Evolutionary conservation across 2,329 filamentous ascomycete species (phyloP).

Genomic region (Cladosporium sp.): DNA sequence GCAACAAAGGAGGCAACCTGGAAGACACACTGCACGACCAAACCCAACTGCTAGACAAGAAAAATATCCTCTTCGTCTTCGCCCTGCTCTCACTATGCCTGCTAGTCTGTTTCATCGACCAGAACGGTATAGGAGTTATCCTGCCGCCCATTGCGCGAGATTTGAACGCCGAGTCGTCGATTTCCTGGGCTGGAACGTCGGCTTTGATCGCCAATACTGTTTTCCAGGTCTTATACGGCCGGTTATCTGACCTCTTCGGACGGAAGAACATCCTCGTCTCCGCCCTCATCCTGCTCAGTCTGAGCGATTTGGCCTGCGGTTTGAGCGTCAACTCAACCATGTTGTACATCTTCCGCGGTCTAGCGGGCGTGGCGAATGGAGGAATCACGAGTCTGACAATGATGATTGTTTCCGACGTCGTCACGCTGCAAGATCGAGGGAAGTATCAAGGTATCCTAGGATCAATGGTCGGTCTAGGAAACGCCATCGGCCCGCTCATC

Average conservation of each 20-base stretch:
- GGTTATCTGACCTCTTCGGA: conserved; percentile 30
- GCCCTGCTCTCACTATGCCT: conserved; percentile 48
- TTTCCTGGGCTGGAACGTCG: conserved; percentile 53
- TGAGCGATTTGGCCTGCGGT: conserved; percentile 57
- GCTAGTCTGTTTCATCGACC: conserved; percentile 53
- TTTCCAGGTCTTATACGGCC: conserved; percentile 61
- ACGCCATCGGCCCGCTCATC: conserved; percentile 41
- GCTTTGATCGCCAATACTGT: conserved; percentile 55
- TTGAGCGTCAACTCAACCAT: conserved; percentile 52
- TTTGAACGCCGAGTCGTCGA: conserved; percentile 42
- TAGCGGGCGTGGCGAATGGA: conserved; percentile 59
- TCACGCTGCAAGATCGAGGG: conserved; percentile 54
- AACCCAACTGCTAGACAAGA: conserved; percentile 52
- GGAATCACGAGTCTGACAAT: conserved; percentile 56
- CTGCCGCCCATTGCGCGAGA: conserved; percentile 34
- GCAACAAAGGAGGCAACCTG: conserved; percentile 4
- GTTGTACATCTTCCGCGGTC: conserved; percentile 57
- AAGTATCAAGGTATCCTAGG: conserved; percentile 47
- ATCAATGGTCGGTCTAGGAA: conserved; percentile 41
- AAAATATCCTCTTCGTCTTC: conserved; percentile 49
- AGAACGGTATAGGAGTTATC: conserved; percentile 49
- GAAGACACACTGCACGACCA: conserved; percentile 51
- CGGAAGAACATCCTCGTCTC: conserved; percentile 55
- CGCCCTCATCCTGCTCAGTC: conserved; percentile 48
- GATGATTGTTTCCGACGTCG: conserved; percentile 59